phyloP scores from a whole-genome alignment of 2,329 filamentous ascomycete genomes.

The Helotiales sp. region DNA sequence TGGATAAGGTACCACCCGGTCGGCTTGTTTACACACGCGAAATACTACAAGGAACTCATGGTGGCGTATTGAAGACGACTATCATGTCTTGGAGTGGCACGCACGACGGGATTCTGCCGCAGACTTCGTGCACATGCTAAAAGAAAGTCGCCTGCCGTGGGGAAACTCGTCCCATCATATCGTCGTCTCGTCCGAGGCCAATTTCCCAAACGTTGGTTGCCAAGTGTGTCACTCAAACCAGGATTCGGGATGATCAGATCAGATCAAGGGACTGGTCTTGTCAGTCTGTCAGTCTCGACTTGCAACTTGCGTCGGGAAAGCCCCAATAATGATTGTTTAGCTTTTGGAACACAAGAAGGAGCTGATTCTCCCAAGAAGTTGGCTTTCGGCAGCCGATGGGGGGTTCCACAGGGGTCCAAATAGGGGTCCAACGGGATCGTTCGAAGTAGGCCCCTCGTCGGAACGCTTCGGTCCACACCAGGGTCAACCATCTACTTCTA shows the following conservation, averaged over 20 bases:
- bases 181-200: background rate
- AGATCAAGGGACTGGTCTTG: background rate
- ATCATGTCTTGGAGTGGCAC: background rate
- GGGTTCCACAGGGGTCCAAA: background rate
- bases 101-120: background rate
- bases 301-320: background rate
- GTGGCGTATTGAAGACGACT: background rate
- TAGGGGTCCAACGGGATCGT: background rate
- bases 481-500: too few relatives aligned
- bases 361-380: background rate
- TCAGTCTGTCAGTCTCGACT: background rate
- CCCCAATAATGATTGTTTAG: background rate
- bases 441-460: background rate
- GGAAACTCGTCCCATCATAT: background rate
- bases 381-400: background rate
- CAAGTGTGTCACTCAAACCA: background rate
- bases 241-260: background rate
- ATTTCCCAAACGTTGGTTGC: constrained; percentile 5
- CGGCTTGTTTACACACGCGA: background rate
- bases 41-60: background rate
- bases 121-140: background rate
- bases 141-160: background rate
- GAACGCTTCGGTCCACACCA: background rate
- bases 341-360: background rate
- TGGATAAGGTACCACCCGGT: background rate